phyloP scores from a whole-genome alignment of 495 filamentous ascomycete genomes.

The Penicillium simplicissimum region DNA sequence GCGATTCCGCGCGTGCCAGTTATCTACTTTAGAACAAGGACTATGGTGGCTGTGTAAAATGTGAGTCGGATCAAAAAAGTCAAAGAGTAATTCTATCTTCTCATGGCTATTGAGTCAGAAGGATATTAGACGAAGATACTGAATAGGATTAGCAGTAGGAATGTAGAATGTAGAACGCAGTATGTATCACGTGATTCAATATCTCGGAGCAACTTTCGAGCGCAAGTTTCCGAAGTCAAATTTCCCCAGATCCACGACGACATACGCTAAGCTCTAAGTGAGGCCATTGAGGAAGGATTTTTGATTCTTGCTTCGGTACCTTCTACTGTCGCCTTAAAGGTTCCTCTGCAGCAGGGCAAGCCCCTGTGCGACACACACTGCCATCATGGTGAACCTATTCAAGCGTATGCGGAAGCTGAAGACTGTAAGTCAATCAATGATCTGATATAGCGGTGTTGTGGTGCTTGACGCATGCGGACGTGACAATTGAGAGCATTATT shows the following conservation, averaged over 20 bases:
- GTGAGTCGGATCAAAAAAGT: background rate
- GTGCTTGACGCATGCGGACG: background rate
- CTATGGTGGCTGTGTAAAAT: background rate
- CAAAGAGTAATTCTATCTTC: background rate
- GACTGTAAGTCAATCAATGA: constrained; percentile 57
- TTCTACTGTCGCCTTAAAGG: background rate
- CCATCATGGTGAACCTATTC: constrained; percentile 72
- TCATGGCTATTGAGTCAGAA: background rate
- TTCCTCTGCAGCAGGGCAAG: constrained; percentile 17
- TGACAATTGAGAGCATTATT: constrained; percentile 7
- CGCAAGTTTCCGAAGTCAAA: constrained; percentile 28
- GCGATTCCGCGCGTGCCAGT: constrained; percentile 13
- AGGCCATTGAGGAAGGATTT: constrained; percentile 3
- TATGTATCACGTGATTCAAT: constrained; percentile 25
- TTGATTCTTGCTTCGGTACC: background rate
- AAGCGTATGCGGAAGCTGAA: constrained; percentile 77
- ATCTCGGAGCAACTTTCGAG: constrained; percentile 34
- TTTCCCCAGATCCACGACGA: constrained; percentile 29
- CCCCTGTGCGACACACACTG: constrained; percentile 25
- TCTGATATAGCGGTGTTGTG: background rate
- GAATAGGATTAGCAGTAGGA: background rate
- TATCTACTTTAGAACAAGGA: background rate
- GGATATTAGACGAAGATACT: too few relatives aligned
- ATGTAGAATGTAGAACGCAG: background rate
- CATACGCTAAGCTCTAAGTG: constrained; percentile 4